These are phyloP conservation scores for Plasmodium reichenowi DNA, from an alignment of 169 alveolate genomes.

Conservation along the genomic window DNA sequence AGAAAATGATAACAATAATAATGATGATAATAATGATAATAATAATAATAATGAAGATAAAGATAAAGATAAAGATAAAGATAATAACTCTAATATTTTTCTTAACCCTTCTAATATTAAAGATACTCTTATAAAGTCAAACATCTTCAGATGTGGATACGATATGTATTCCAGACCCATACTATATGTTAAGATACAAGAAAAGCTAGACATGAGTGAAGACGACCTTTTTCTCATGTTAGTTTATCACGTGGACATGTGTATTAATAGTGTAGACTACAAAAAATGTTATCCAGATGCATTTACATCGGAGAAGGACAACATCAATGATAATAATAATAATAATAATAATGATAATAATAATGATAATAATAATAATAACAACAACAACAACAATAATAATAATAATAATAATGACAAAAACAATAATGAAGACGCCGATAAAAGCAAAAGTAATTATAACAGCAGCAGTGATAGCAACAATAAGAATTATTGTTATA, in stretches of 20 bases:
- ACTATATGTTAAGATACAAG: conserved; percentile 52
- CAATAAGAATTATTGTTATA: not conserved
- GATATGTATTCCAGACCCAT: conserved; percentile 44
- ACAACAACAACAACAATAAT: too few species aligned
- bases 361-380: not conserved
- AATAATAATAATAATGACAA: not conserved
- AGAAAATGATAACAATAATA: not conserved
- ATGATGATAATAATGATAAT: not conserved
- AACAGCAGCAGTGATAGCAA: too few species aligned
- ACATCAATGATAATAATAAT: not conserved
- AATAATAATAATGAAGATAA: not conserved
- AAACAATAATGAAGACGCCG: not conserved
- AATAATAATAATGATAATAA: not conserved
- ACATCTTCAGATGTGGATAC: conserved; percentile 49
- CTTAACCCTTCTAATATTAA: conserved; percentile 29
- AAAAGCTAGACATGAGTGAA: conserved; percentile 57
- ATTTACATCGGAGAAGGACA: too few species aligned
- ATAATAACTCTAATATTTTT: conserved; percentile 15
- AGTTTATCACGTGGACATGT: conserved; percentile 74
- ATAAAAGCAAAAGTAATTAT: not conserved
- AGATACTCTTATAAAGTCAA: conserved; percentile 34
- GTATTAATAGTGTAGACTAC: conserved; percentile 49
- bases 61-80: not conserved
- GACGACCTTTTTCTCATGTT: conserved; percentile 35
- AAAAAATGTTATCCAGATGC: conserved; percentile 7